Base-by-base conservation (phyloP, 202 grass and related monocot genomes). In the Panicum virgatum region DNA sequence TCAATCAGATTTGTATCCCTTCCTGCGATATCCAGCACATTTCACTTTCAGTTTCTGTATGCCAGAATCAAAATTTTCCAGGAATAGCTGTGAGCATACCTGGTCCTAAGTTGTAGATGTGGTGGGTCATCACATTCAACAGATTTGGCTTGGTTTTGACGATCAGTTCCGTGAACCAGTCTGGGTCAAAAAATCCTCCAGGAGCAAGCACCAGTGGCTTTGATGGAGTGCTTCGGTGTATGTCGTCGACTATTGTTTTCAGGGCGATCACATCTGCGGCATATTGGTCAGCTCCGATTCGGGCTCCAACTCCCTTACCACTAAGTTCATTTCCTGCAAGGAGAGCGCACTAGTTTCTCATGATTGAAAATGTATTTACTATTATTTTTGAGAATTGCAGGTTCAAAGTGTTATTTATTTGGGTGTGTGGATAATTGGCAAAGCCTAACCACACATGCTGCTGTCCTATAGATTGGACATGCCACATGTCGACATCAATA, bases 41-140 rank as follows among this genome's bases (percentile, higher is more conserved):
- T 34, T 13, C 51, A 27, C 9, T 40, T 38, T 46, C 38, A 71
- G 46, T 19, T 42, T 48, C 36, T 27, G 16, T 13, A 5, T 38
- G 13, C 39, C 13, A 20, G 20, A 44, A 45, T 23, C 23, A 26
- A 37, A 50, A 12, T 45, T 69, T 16, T 38, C 10, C 2, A 2
- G 0, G 1, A 2, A 18, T 32, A 27, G 32, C 19, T 12, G 61
- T 22, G 78, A 60, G 44, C 52, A 61, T 85, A 93, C 96, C 96
- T 88, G 96, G 69, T 29, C 96, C 92, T 37, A 98, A 40, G 75
- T 91, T 98, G 80, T 98, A 98, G 40, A 98, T 95, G 81, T 98
- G 96, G 63, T 98, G 96, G 56, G 76, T 95, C 73, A 98, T 76
- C 23, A 90, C 96, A 85, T 95, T 86, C 72, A 98, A 5, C 20